Percentiles rank a stretch among this genome's conserved stretches.
Conservation (phyloP, 805 yeast species). For the Starmerella potacharoeniae region DNA sequence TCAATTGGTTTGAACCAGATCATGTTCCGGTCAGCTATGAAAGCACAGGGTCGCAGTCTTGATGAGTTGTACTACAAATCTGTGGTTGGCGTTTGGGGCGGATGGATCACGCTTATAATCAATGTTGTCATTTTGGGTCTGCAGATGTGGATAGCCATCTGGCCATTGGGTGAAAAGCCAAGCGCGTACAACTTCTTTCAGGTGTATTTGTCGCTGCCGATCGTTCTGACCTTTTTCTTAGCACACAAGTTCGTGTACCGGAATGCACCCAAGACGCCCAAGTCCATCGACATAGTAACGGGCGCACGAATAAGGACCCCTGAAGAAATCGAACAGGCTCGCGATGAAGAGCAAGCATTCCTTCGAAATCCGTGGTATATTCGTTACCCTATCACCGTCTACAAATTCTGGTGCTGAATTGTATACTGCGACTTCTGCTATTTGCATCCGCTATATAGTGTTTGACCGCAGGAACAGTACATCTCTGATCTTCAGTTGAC, state of each 20-base stretch:
- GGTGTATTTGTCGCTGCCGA: slow-evolving; percentile 41
- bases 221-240: slow-evolving; percentile 12
- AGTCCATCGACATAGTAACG: slow-evolving; percentile 13
- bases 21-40: slow-evolving; percentile 53
- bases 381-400: background rate
- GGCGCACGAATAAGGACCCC: slow-evolving; percentile 15
- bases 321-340: slow-evolving; percentile 1
- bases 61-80: slow-evolving; percentile 59
- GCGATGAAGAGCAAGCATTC: slow-evolving; percentile 3
- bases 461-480: no score
- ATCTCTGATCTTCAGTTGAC: no score
- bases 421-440: no score
- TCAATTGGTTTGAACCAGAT: slow-evolving; percentile 57
- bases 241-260: slow-evolving; percentile 17
- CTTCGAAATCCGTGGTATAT: background rate
- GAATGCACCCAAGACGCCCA: slow-evolving; percentile 3
- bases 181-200: slow-evolving; percentile 37
- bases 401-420: background rate
- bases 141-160: slow-evolving; percentile 73
- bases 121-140: slow-evolving; percentile 54
- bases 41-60: slow-evolving; percentile 51
- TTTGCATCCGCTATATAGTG: no score
- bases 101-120: slow-evolving; percentile 48
- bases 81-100: slow-evolving; percentile 59
- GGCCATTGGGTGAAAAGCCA: slow-evolving; percentile 42